phyloP scores from a whole-genome alignment of 306 rosid genomes.

The Glycyrrhiza uralensis region DNA sequence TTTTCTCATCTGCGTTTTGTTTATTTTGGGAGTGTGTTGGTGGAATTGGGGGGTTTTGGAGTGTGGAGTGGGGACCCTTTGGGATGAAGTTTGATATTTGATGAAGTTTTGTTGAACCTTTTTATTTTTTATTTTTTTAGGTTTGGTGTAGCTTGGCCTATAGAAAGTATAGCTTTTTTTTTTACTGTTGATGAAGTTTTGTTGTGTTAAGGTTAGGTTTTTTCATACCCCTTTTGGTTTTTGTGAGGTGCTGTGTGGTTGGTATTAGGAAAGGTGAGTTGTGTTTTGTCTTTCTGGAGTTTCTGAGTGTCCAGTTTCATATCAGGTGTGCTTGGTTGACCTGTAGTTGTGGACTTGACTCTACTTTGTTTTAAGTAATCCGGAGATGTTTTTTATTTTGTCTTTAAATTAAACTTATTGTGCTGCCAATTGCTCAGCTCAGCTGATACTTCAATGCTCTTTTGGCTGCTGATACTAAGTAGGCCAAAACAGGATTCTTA shows the following conservation, averaged over 20 bases:
- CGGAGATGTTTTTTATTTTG: not conserved
- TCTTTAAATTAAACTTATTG: not conserved
- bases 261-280: not conserved
- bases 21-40: conserved; percentile 40
- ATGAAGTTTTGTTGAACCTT: conserved; percentile 20
- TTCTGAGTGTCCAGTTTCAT: not conserved
- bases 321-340: conserved; percentile 20
- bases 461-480: conserved; percentile 1
- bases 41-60: conserved; percentile 33
- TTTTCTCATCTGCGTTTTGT: conserved; percentile 34
- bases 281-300: conserved; percentile 1
- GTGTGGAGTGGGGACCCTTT: conserved; percentile 28
- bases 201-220: conserved; percentile 13
- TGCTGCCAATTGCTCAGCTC: conserved; percentile 16
- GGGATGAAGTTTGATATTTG: conserved; percentile 36
- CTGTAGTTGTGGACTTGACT: conserved; percentile 2
- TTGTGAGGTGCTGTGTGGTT: not conserved
- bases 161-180: conserved; percentile 27
- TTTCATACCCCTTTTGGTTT: not conserved
- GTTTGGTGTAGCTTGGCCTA: conserved; percentile 18
- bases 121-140: conserved; percentile 22
- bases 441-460: not conserved
- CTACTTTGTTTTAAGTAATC: not conserved
- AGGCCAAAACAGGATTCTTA: not conserved
- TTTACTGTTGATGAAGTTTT: not conserved